Conservation (phyloP, 2,329 filamentous ascomycete species). For the Arthroderma sp. region DNA sequence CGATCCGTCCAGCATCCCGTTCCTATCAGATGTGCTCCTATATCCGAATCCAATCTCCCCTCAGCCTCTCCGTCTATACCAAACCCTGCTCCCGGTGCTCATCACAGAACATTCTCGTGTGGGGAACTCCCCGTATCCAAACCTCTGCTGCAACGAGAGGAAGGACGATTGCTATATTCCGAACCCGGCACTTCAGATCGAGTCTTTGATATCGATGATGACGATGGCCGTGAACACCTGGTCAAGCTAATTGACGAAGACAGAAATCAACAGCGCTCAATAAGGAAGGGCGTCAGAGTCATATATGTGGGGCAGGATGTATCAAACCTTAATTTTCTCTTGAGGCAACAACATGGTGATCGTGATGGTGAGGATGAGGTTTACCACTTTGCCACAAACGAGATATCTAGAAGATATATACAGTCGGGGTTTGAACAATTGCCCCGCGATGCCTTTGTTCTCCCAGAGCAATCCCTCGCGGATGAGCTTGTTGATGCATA, state of each 20-base stretch:
- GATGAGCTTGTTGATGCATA: slow-evolving; percentile 40
- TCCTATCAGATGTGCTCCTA: slow-evolving; percentile 33
- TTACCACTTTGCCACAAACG: slow-evolving; percentile 32
- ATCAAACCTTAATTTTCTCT: slow-evolving; percentile 43
- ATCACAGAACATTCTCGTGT: not conserved
- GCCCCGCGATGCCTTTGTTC: slow-evolving; percentile 36
- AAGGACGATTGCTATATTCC: not conserved
- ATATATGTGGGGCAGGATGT: slow-evolving; percentile 44
- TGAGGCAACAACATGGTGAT: slow-evolving; percentile 36
- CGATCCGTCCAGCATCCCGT: slow-evolving; percentile 32
- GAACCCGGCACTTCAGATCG: not conserved
- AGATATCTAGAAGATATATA: slow-evolving; percentile 30
- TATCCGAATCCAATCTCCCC: slow-evolving; percentile 5
- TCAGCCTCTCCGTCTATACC: slow-evolving; percentile 1
- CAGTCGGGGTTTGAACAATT: slow-evolving; percentile 33
- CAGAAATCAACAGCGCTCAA: slow-evolving; percentile 32
- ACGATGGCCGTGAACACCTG: slow-evolving; percentile 32
- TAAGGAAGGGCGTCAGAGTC: slow-evolving; percentile 36
- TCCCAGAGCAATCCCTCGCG: slow-evolving; percentile 36
- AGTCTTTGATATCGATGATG: slow-evolving; percentile 16
- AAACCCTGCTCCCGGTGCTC: not conserved
- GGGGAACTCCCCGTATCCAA: not conserved
- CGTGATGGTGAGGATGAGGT: slow-evolving; percentile 29
- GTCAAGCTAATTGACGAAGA: slow-evolving; percentile 40
- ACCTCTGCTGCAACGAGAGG: too few relatives aligned